phyloP scores from a whole-genome alignment of 2,329 filamentous ascomycete species.

The Fusarium chuoi region DNA sequence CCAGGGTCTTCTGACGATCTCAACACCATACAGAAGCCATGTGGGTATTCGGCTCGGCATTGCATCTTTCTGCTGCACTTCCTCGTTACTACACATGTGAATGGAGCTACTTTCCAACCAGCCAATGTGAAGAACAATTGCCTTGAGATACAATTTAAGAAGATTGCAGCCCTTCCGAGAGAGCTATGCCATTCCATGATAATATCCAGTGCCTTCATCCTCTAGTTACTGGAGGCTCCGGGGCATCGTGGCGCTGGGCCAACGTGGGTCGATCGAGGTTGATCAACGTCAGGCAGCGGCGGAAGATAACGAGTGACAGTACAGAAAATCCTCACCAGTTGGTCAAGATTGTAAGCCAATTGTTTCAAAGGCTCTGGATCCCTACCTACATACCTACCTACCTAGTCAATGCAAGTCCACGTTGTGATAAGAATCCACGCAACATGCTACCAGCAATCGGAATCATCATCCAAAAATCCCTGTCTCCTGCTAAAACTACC shows the following conservation, averaged over 20 bases:
- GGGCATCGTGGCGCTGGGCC: slow-evolving; percentile 1
- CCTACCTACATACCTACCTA: neutral
- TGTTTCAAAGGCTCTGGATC: neutral
- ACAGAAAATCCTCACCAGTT: neutral
- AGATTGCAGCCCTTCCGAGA: neutral
- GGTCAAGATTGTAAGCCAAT: slow-evolving; percentile 10
- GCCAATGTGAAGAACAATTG: neutral
- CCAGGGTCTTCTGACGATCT: slow-evolving; percentile 21
- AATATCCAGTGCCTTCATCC: neutral
- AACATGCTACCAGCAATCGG: neutral
- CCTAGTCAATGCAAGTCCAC: slow-evolving; percentile 7
- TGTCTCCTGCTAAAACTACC: neutral
- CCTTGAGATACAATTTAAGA: neutral
- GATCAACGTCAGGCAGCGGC: neutral
- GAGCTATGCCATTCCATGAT: neutral
- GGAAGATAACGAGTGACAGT: slow-evolving; percentile 3
- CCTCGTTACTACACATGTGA: slow-evolving; percentile 24
- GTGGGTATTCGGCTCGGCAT: slow-evolving; percentile 26
- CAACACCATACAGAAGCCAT: slow-evolving; percentile 14
- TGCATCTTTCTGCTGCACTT: slow-evolving; percentile 5
- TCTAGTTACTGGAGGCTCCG: slow-evolving; percentile 3
- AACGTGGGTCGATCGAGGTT: neutral
- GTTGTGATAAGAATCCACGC: slow-evolving; percentile 14
- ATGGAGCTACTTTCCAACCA: neutral
- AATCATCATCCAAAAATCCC: neutral